These are phyloP conservation scores for Stereum hirsutum DNA, from an alignment of 1,284 basidiomycete genomes.

Conservation along the genomic window DNA sequence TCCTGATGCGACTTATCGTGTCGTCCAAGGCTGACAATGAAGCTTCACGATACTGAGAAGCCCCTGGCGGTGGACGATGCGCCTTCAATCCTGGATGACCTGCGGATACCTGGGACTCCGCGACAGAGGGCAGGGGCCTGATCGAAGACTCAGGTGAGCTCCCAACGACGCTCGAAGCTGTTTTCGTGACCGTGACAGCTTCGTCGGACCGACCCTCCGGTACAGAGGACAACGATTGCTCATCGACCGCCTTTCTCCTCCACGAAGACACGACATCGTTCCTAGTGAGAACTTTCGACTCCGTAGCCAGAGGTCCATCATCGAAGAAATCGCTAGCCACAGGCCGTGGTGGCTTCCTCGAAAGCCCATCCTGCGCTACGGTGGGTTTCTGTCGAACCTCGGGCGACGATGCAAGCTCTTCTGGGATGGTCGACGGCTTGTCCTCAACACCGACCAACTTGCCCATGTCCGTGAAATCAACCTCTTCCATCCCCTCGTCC, in stretches of 20 bases:
- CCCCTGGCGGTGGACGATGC: too few relatives aligned
- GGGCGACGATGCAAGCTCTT: too few relatives aligned
- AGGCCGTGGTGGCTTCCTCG: conserved; percentile 26
- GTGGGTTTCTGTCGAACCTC: too few relatives aligned
- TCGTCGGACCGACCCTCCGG: not conserved
- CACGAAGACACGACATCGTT: conserved; percentile 29
- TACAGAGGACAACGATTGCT: conserved; percentile 2
- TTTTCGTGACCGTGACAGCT: too few relatives aligned
- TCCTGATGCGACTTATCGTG: conserved; percentile 83
- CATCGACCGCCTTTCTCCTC: conserved; percentile 29
- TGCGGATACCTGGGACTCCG: too few relatives aligned
- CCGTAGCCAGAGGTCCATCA: conserved; percentile 21
- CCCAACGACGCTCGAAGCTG: too few relatives aligned
- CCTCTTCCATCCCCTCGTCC: conserved; percentile 59
- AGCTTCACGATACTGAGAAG: conserved; percentile 63
- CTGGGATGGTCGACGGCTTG: conserved; percentile 12
- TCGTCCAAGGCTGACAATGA: conserved; percentile 75
- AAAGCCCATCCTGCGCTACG: conserved; percentile 9
- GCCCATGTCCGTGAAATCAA: conserved; percentile 70
- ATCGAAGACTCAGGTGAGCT: too few relatives aligned
- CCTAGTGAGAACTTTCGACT: conserved; percentile 14
- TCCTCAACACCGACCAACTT: conserved; percentile 44
- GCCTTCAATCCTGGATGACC: too few relatives aligned
- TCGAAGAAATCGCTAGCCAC: conserved; percentile 66
- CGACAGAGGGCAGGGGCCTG: too few relatives aligned